Base-by-base conservation (phyloP, 768 basidiomycete species). In the Podaxis carcinomalis region DNA sequence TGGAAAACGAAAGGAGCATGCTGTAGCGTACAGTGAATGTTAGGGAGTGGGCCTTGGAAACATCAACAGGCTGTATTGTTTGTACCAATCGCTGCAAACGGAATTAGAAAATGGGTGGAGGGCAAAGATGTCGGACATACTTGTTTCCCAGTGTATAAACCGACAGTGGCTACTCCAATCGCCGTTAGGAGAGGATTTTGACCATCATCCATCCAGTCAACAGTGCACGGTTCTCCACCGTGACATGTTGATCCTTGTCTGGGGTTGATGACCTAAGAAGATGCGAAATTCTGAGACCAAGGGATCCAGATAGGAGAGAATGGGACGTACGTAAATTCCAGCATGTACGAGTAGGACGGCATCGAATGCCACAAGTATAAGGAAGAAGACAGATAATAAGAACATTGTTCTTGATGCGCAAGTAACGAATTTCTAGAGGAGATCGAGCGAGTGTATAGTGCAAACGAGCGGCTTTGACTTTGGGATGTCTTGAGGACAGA, bases 171-270 rank as follows among this genome's bases (percentile, higher is more conserved):
- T 0, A 80, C 68, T 3, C 88, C 87, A 51, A 90, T 79, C 36
- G 67, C 60, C 5, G 73, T 44, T n/a, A 80, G 63, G 16, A 83
- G 69, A 2, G 90, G 89, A 1, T 58, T 39, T 9, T 62, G 40
- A 16, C 89, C 89, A 63, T 92, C 76, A 57, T 92, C 89, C 1
- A 83, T 61, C 89, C 88, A 92, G 49, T 75, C 59, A 5, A 90
- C 78, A 0, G 68, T 70, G 71, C 86, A 88, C 5, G 79, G 62
- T 63, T 83, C 70, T 10, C 83, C 85, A 25, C 75, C 89, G 40
- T 73, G 73, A 68, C 86, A 89, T 23, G 72, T 73, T 10, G 79
- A 74, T 54, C 73, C 64, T 57, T 68, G 64, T 10, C 70, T 63
- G 32, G 88, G 86, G 56, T 74, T 63, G 37, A 79, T 77, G 39